A percentile compares a stretch with the other conserved stretches of the same genome.
Conservation (phyloP, 352 stramenopile genomes). For the Phytopythium mirpurense region DNA sequence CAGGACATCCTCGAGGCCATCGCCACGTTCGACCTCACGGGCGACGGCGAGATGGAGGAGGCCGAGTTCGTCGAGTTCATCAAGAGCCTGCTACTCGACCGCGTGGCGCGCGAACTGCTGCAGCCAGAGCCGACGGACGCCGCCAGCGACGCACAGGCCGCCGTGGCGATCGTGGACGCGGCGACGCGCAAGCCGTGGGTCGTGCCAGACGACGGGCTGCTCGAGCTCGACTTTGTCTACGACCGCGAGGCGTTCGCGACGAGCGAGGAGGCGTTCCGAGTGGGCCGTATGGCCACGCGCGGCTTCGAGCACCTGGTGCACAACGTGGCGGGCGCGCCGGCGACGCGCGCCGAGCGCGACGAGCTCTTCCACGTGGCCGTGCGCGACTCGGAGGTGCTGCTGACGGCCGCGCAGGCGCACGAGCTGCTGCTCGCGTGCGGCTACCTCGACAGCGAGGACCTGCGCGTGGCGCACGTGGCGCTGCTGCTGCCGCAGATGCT, state of each 20-base stretch:
- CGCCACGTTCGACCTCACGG: constrained; percentile 65
- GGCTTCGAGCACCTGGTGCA: constrained; percentile 70
- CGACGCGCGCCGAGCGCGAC: constrained; percentile 59
- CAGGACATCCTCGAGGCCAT: constrained; percentile 63
- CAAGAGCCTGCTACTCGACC: constrained; percentile 51
- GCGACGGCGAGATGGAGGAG: constrained; percentile 75
- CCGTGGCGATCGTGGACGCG: constrained; percentile 38
- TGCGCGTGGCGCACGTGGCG: constrained; percentile 63
- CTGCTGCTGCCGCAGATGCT: constrained; percentile 83
- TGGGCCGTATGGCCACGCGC: constrained; percentile 54
- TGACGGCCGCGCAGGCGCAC: constrained; percentile 75
- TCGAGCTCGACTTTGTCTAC: constrained; percentile 80
- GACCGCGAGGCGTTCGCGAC: constrained; percentile 64
- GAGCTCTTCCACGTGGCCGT: constrained; percentile 75
- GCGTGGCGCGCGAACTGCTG: constrained; percentile 49
- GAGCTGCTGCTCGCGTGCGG: constrained; percentile 77
- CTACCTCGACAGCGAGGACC: constrained; percentile 42
- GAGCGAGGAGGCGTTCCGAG: constrained; percentile 43
- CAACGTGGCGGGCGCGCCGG: constrained; percentile 52
- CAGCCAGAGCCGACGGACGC: too few species aligned
- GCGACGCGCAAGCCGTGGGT: constrained; percentile 60
- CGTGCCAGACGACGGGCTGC: constrained; percentile 45
- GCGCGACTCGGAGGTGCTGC: constrained; percentile 72
- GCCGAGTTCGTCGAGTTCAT: constrained; percentile 83
- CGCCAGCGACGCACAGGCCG: too few species aligned